Conservation (phyloP, 2,329 filamentous ascomycete genomes). For the Ceratocystis cacaofunesta region DNA sequence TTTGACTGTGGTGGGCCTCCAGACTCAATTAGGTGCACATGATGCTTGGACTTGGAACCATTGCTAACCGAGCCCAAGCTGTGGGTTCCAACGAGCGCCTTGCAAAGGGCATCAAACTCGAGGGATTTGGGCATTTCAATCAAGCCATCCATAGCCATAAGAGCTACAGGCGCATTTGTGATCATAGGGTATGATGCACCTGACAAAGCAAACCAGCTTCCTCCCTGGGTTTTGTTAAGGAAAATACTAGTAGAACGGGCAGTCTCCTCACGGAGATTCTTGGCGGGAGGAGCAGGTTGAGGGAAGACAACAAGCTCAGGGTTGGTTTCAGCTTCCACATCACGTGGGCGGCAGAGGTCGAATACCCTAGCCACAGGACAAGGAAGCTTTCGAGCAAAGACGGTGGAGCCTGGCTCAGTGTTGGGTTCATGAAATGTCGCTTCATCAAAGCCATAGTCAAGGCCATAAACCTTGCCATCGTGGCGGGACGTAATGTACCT, state of each 20-base stretch:
- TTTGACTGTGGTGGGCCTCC: constrained; percentile 19
- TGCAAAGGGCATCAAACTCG: constrained; percentile 34
- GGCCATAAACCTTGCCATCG: constrained; percentile 62
- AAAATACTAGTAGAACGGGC: constrained; percentile 55
- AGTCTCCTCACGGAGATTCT: constrained; percentile 34
- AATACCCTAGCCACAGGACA: constrained; percentile 78
- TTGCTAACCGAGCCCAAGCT: constrained; percentile 33
- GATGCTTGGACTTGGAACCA: constrained; percentile 23
- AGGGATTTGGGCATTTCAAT: constrained; percentile 27
- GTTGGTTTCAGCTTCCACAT: constrained; percentile 46
- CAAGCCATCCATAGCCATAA: constrained; percentile 33
- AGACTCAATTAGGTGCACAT: constrained; percentile 27
- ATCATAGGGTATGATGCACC: constrained; percentile 75
- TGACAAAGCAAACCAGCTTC: constrained; percentile 88
- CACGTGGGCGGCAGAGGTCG: constrained; percentile 64
- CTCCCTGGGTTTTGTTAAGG: constrained; percentile 71
- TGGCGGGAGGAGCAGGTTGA: constrained; percentile 56
- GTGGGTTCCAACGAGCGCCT: constrained; percentile 58
- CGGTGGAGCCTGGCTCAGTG: constrained; percentile 31
- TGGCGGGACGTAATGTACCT: constrained; percentile 79
- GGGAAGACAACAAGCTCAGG: constrained; percentile 71
- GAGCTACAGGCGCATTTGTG: constrained; percentile 45
- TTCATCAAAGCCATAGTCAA: constrained; percentile 51
- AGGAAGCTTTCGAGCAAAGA: constrained; percentile 54
- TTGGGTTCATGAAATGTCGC: constrained; percentile 22